Evolutionary conservation across 2,329 filamentous ascomycete genomes (phyloP).

Genomic region (Exophiala sideris): DNA sequence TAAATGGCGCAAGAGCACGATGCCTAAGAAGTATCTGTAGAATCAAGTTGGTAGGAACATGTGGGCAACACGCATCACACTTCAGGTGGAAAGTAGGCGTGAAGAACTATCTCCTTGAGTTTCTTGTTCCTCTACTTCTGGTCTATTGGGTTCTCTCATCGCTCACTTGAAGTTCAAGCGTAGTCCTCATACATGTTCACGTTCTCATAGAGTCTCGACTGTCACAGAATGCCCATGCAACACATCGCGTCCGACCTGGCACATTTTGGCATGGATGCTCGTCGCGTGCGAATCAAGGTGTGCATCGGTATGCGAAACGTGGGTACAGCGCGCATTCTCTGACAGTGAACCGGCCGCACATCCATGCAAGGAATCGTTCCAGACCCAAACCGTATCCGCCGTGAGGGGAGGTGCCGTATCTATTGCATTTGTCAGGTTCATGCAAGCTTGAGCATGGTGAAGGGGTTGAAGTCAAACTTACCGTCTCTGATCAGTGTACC

Average conservation of each 20-base stretch:
- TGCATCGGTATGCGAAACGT: slow-evolving; percentile 48
- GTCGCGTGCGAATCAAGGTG: background rate
- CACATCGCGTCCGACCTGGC: background rate
- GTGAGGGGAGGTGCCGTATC: slow-evolving; percentile 84
- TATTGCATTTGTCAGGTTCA: slow-evolving; percentile 11
- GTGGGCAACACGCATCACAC: too few relatives aligned
- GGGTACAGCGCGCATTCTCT: slow-evolving; percentile 55
- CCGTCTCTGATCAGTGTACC: slow-evolving; percentile 98
- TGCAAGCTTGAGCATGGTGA: slow-evolving; percentile 2
- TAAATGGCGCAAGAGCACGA: slow-evolving; percentile 70
- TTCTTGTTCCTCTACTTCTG: background rate
- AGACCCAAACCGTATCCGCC: slow-evolving; percentile 90
- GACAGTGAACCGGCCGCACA: slow-evolving; percentile 65
- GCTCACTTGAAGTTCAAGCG: background rate
- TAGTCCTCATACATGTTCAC: background rate
- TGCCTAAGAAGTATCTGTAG: slow-evolving; percentile 90
- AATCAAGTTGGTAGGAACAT: too few relatives aligned
- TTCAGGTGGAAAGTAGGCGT: too few relatives aligned
- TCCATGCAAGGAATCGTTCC: slow-evolving; percentile 72
- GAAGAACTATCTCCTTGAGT: background rate
- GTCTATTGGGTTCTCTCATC: too few relatives aligned
- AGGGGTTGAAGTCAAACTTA: slow-evolving; percentile 47
- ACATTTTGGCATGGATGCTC: background rate
- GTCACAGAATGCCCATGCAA: background rate
- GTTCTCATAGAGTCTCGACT: background rate